Evolutionary conservation across 2,329 filamentous ascomycete genomes (phyloP).

Genomic region (Lecanicillium sp.): DNA sequence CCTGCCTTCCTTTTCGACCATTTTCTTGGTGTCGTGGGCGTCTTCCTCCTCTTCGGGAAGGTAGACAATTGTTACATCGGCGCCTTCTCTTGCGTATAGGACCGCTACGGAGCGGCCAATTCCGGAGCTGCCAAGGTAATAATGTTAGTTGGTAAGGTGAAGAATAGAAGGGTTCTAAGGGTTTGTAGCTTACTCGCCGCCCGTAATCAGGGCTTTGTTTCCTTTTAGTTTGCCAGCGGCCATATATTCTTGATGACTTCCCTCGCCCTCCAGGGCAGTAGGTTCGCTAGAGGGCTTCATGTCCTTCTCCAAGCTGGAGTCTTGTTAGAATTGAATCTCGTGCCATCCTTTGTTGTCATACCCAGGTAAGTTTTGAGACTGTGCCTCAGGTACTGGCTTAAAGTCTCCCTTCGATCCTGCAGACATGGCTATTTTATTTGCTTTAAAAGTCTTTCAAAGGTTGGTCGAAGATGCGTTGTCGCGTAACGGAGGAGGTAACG

Average conservation of each 20-base stretch:
- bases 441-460: too few relatives aligned
- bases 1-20: slow-evolving; percentile 42
- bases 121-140: slow-evolving; percentile 31
- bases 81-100: slow-evolving; percentile 50
- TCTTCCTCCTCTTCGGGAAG: slow-evolving; percentile 48
- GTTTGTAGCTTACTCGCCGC: slow-evolving; percentile 40
- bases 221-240: slow-evolving; percentile 41
- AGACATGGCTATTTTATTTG: slow-evolving; percentile 1
- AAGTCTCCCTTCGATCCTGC: slow-evolving; percentile 22
- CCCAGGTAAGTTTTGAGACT: slow-evolving; percentile 31
- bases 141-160: background rate
- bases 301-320: slow-evolving; percentile 24
- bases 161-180: background rate
- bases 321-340: background rate
- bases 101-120: slow-evolving; percentile 48
- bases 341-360: slow-evolving; percentile 8
- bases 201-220: slow-evolving; percentile 45
- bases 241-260: slow-evolving; percentile 26
- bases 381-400: slow-evolving; percentile 23
- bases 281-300: slow-evolving; percentile 31
- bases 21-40: slow-evolving; percentile 42
- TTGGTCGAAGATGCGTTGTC: too few relatives aligned
- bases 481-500: too few relatives aligned
- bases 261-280: slow-evolving; percentile 31
- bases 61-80: slow-evolving; percentile 48